These are phyloP conservation scores for Fusarium proliferatum DNA, from an alignment of 2,329 filamentous ascomycete species.

Conservation along the genomic window DNA sequence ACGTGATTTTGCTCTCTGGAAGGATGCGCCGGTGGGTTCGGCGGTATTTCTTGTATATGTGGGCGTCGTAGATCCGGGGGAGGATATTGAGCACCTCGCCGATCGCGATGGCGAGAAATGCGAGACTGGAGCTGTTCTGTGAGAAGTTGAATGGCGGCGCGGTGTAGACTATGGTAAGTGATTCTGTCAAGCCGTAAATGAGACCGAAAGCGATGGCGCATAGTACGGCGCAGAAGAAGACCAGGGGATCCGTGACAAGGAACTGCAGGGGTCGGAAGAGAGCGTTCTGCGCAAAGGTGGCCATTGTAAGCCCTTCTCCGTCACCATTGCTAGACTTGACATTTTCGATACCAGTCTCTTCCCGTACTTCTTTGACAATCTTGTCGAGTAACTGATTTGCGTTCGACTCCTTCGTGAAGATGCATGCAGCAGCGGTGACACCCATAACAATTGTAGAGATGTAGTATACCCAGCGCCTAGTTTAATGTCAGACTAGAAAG, in stretches of 20 bases:
- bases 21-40: background rate
- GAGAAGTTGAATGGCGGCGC: constrained; percentile 3
- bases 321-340: background rate
- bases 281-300: background rate
- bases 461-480: constrained; percentile 17
- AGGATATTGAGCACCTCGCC: constrained; percentile 7
- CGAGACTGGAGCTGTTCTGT: background rate
- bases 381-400: constrained; percentile 4
- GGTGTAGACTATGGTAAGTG: constrained; percentile 7
- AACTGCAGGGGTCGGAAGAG: constrained; percentile 16
- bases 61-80: background rate
- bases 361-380: background rate
- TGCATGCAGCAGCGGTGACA: background rate
- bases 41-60: constrained; percentile 15
- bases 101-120: constrained; percentile 5
- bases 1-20: background rate
- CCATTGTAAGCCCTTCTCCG: background rate
- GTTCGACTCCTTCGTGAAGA: constrained; percentile 12
- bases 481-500: background rate
- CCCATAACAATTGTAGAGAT: background rate
- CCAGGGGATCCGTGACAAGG: constrained; percentile 3
- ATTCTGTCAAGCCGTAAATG: constrained; percentile 17
- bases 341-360: constrained; percentile 2
- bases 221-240: constrained; percentile 1
- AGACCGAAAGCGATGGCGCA: constrained; percentile 17